A percentile compares a stretch with the other conserved stretches of the same genome.
These are phyloP conservation scores for Rhizophora apiculata DNA, from an alignment of 345 rosid species.

Conservation along the genomic window DNA sequence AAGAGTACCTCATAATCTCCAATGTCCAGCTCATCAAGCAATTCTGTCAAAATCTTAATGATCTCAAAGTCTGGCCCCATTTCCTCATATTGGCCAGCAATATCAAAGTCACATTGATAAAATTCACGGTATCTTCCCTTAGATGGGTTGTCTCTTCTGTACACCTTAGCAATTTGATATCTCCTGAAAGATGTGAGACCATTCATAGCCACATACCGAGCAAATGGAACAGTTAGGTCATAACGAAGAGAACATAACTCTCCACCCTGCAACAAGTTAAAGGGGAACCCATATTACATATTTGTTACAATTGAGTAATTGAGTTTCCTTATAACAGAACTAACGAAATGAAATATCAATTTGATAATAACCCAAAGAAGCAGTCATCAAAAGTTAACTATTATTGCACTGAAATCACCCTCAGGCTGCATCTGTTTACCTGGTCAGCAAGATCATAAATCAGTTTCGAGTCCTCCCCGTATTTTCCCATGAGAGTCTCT, in stretches of 20 bases:
- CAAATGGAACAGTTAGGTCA: slow-evolving; percentile 94
- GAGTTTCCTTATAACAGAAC: too few species aligned
- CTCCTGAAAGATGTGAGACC: slow-evolving; percentile 76
- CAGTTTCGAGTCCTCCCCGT: slow-evolving; percentile 94
- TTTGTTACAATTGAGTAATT: not conserved
- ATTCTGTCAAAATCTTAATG: slow-evolving; percentile 65
- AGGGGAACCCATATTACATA: not conserved
- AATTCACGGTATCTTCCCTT: slow-evolving; percentile 96
- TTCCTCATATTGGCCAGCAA: slow-evolving; percentile 78
- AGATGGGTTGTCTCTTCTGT: slow-evolving; percentile 92
- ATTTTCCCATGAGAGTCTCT: slow-evolving; percentile 91
- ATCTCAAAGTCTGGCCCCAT: slow-evolving; percentile 97
- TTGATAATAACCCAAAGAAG: too few species aligned
- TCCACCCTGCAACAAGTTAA: slow-evolving; percentile 62
- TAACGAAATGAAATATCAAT: too few species aligned
- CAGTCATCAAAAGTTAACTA: too few species aligned
- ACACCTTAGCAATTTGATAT: slow-evolving; percentile 86
- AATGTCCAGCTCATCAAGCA: slow-evolving; percentile 71
- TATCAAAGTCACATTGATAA: slow-evolving; percentile 94
- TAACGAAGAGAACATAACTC: slow-evolving; percentile 92
- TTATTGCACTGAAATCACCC: too few species aligned
- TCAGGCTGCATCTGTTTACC: slow-evolving; percentile 33
- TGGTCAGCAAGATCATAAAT: slow-evolving; percentile 93
- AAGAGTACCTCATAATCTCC: slow-evolving; percentile 80
- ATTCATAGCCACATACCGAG: slow-evolving; percentile 87